Base-by-base conservation (phyloP, 768 basidiomycete genomes). In the Tubosaeta sp. region DNA sequence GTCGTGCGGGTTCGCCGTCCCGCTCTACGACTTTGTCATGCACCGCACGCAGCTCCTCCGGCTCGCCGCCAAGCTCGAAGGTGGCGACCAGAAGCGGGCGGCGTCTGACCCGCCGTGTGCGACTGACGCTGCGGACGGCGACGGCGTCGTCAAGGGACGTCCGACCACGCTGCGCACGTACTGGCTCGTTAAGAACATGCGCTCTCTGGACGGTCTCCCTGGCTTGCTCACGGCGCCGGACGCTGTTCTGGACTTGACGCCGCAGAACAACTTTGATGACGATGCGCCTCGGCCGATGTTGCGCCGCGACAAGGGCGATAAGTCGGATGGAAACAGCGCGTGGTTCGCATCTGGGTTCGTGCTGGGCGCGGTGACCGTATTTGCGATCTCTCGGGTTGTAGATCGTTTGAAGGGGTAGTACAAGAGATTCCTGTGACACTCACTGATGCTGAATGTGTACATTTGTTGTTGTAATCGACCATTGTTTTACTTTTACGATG, bases 1-100 rank as follows among this genome's bases (percentile, higher is more conserved):
- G 85, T 84, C 84, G 1, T 88, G 85, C 55, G 84, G 86, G 18
- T 86, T 71, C 53, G 76, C 76, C 4, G 80, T 87, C 22, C 85
- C 86, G 5, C 71, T 78, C 54, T 86, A 80, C 62, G 71, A 76
- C 39, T 87, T 82, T 65, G 69, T 76, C 48, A 69, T 72, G 24
- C 79, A 84, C 48, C 82, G 85, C 29, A 77, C 73, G 1, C 76
- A 72, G 16, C 77, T 82, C 24, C 67, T 72, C 27, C 71, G 76
- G 18, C 68, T 66, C 58, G 62, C 64, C 7, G 63, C 64, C 7
- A 72, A 64, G 55, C 69, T 69, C 40, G 83, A 86, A 61, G 43
- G 48, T 0, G 45, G 57, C 5, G 80, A 83, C 52, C 66, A 69
- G 35, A 58, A 52, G 6, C 34, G 51, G 1, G 51, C 52, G 9